Percentiles rank a stretch among this genome's conserved stretches.
These are phyloP conservation scores for Alternaria triticimaculans DNA, from an alignment of 2,329 filamentous ascomycete species.

Conservation along the genomic window DNA sequence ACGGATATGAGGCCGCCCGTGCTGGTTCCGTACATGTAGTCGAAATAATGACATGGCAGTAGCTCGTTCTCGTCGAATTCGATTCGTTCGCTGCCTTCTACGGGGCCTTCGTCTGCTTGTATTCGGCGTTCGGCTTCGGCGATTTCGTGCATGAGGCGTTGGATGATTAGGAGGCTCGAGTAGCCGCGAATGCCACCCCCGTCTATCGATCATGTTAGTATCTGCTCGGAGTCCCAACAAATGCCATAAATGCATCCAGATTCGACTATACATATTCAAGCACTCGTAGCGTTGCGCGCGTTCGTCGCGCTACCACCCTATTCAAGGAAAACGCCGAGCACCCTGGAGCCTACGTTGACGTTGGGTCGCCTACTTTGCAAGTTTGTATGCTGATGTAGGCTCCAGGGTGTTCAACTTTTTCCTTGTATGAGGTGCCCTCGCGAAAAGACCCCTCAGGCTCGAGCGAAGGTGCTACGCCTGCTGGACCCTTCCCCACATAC, in stretches of 20 bases:
- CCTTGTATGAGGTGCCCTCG: too few relatives aligned
- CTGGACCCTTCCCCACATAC: neutral
- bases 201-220: slow-evolving; percentile 42
- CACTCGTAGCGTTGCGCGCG: neutral
- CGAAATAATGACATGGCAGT: slow-evolving; percentile 60
- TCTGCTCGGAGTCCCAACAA: neutral
- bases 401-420: too few relatives aligned
- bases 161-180: slow-evolving; percentile 57
- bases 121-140: slow-evolving; percentile 53
- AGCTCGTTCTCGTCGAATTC: slow-evolving; percentile 52
- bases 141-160: slow-evolving; percentile 58
- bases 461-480: neutral
- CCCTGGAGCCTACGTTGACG: too few relatives aligned
- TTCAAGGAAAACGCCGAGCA: too few relatives aligned
- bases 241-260: neutral
- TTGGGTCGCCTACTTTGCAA: too few relatives aligned
- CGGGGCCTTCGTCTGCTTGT: slow-evolving; percentile 52
- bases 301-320: neutral
- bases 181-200: slow-evolving; percentile 61
- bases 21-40: slow-evolving; percentile 61
- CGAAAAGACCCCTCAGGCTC: too few relatives aligned
- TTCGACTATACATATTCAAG: neutral
- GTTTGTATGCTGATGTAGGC: too few relatives aligned
- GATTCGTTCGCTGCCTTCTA: slow-evolving; percentile 29
- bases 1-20: slow-evolving; percentile 61